Evolutionary conservation across 371 early-diverging fungal genomes (phyloP), one percentile per base, ranked within the genome.

Genomic region (Rhizopus delemar): DNA sequence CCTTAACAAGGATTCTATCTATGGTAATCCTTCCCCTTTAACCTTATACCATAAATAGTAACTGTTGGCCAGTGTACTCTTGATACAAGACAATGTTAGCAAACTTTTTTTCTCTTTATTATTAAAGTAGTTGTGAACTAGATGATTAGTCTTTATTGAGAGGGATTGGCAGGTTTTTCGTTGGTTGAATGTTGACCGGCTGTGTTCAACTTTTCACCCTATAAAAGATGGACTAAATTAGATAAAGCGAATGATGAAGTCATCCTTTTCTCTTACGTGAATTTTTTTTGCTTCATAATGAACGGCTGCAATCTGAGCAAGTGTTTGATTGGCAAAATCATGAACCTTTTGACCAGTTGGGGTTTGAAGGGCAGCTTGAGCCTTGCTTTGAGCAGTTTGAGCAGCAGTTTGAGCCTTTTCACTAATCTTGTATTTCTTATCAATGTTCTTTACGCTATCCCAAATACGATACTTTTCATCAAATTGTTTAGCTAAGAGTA

Each of bases 391-490:
- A 49, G 82, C 85, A 6, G 66, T 70, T 6, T 77, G 68, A 36
- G 80, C 78, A 31, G 66, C 77, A 41, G n/a, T 69, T 60, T 74
- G 68, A 34, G 82, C 81, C 63, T 77, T 83, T 59, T 84, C 85
- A 63, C 77, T 78, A 46, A 87, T 80, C 49, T 80, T 76, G 74
- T 70, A 86, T 66, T 84, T 86, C 61, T 76, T 62, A 56, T 84
- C 77, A 35, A 86, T 57, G 54, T 75, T 76, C 22, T 65, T 61
- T n/a, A 82, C 83, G 65, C 78, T 80, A 45, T 77, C 80, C 67
- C 70, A 68, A 51, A 86, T 78, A 62, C 78, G 80, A 66, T 77
- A 87, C 68, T 83, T 80, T 46, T 76, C 80, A 56, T 87, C 85
- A 41, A 87, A 62, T 39, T 68, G 60, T 65, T 82, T 74, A 46